Conservation (phyloP, 1,284 basidiomycete genomes). For the Ganoderma boninense region DNA sequence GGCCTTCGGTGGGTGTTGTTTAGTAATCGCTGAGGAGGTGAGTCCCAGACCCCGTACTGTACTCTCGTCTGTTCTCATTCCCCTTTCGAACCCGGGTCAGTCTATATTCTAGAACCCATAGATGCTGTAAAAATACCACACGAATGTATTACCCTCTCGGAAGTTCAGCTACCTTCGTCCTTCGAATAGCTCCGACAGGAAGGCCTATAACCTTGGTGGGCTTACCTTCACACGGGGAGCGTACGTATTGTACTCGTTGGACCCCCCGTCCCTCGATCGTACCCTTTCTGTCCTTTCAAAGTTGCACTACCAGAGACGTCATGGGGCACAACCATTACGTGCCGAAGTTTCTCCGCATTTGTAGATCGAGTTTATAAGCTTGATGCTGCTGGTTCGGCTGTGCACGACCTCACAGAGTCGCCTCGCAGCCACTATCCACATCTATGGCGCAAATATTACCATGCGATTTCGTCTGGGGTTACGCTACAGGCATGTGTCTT, state of each 20-base stretch:
- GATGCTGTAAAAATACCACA: not conserved
- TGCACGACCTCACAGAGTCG: not conserved
- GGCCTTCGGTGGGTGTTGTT: constrained; percentile 42
- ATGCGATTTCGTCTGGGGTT: constrained; percentile 41
- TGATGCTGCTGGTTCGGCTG: not conserved
- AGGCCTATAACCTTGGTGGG: not conserved
- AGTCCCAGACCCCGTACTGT: not conserved
- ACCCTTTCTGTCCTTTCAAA: not conserved
- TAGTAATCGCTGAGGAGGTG: constrained; percentile 37
- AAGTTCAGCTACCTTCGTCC: too few relatives aligned
- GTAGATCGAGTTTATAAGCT: constrained; percentile 9
- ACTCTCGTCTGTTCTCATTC: constrained; percentile 6
- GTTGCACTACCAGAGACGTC: not conserved
- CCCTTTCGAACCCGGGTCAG: not conserved
- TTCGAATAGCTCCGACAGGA: not conserved
- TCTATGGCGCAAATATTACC: constrained; percentile 35
- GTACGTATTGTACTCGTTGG: not conserved
- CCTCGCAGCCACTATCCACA: not conserved
- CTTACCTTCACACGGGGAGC: not conserved
- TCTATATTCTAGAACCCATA: not conserved
- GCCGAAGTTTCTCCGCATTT: constrained; percentile 24
- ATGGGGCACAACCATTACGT: not conserved
- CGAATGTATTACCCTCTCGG: not conserved
- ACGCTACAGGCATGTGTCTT: constrained; percentile 38
- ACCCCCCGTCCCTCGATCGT: not conserved